Base-by-base conservation (phyloP, 75 land plant species). In the Pseudotsuga menziesii region DNA sequence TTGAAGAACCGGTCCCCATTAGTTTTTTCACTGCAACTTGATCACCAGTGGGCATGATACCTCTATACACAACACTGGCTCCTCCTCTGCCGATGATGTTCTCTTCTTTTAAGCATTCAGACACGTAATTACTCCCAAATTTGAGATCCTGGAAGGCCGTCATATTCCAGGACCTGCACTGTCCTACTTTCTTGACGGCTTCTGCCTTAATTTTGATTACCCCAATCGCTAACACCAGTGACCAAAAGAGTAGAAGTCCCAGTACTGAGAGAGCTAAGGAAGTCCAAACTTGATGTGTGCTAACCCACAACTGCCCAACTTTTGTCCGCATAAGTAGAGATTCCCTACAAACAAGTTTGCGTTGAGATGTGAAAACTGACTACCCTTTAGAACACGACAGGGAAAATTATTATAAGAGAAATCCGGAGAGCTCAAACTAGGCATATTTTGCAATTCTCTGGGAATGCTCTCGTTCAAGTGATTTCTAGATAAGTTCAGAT, bases 11-110 rank as follows among this genome's bases (percentile, higher is more conserved):
- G 0, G 72, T 52, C 0, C 82, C 83, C 27, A 83, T 74, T 14
- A 91, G 88, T 61, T 89, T 91, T 61, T 95, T 95, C 48, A 93
- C 95, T 3, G 96, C 98, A 36, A 95, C 80, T 60, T 86, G 88
- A 6, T 74, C 78, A 14, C 96, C 98, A 66, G 82, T 79, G 0
- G 88, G 85, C 80, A 85, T 85, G 35, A 80, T 83, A 4, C 96
- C 91, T 48, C 82, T 80, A 87, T 93, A 93, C 17, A 93, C 96
- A 5, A 83, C 81, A 32, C 96, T 93, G 2, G 88, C 89, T 12
- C 96, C 96, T 13, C 96, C 96, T 55, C 80, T 58, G 2, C 93
- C 95, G 44, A 93, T 89, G 29, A 83, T 81, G 77, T 93, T 93
- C 32, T 78, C 82, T 25, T 93, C 95, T 29, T 29, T 29, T 29